phyloP scores from a whole-genome alignment of 2,329 filamentous ascomycete species.

The Apiospora arundinis region DNA sequence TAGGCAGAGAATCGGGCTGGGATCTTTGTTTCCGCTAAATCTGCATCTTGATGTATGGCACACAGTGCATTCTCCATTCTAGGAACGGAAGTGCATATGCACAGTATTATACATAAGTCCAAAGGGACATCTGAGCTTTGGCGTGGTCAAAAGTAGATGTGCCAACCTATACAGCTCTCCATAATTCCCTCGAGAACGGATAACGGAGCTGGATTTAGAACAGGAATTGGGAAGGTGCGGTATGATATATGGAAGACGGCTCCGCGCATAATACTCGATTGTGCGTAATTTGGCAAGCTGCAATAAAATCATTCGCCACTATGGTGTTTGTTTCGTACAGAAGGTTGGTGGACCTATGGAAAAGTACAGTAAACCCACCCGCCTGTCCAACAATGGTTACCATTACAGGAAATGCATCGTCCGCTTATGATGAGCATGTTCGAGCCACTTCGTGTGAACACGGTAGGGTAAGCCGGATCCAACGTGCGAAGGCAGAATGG shows the following conservation, averaged over 20 bases:
- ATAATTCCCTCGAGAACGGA: conserved; percentile 1
- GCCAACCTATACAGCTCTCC: not conserved
- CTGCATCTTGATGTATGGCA: conserved; percentile 1
- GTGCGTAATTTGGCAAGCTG: conserved; percentile 1
- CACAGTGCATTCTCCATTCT: not conserved
- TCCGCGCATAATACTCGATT: conserved; percentile 1
- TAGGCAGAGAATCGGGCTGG: not conserved
- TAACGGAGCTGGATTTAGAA: not conserved
- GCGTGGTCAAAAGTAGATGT: not conserved
- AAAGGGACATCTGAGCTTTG: not conserved
- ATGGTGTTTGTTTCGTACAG: not conserved
- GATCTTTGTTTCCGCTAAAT: conserved; percentile 2
- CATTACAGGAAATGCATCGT: not conserved
- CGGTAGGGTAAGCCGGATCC: not conserved
- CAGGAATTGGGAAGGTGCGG: not conserved
- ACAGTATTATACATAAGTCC: not conserved
- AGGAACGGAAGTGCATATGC: not conserved
- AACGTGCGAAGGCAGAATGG: not conserved
- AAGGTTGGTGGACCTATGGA: not conserved
- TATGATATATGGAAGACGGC: not conserved
- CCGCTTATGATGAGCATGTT: not conserved
- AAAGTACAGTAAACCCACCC: not conserved
- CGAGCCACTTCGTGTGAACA: not conserved
- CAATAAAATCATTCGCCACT: not conserved
- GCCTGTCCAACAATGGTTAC: not conserved